Evolutionary conservation across 2,329 filamentous ascomycete species (phyloP), one percentile per base, ranked within the genome.

Genomic region (Tolypocladium tropicale): DNA sequence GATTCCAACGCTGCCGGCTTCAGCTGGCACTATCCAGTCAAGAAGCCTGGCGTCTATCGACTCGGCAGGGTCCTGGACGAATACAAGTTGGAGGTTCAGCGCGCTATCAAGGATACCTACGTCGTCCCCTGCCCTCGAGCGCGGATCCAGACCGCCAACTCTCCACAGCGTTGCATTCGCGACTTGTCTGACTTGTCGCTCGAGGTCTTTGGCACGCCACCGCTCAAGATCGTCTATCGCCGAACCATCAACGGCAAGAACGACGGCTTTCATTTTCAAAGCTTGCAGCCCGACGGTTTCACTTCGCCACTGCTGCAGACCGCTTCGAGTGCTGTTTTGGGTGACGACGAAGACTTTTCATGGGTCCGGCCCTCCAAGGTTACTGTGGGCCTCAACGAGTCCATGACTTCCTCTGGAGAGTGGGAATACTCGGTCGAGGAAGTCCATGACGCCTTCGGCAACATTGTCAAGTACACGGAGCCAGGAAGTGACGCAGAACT

Each of bases 371-470:
- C 86, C 23, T 86, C 89, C 57, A 85, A 76, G 43, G 84, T 99
- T 37, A 80, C 80, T 11, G 90, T 99, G 23, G 85, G 90, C 5
- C 75, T 99, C 56, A 97, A 96, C 66, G 95, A 99, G 70, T 92
- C 92, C 6, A 84, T 99, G 74, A 83, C 83, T 52, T 79, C 79
- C 7, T 81, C 87, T 53, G 94, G 93, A 18, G 80, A 84, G 54
- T 97, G 93, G 92, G 79, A 88, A 58, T 99, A 97, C 68, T 86
- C 88, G 1, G 85, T 99, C 54, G 90, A 96, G 62, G 90, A 96
- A 69, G 90, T 99, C 10, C 84, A 90, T 58, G 94, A 99, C 74
- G 93, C 85, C 2, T 88, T 92, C 62, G 92, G 92, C 51, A 99
- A 99, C 64, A 74, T 87, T 39, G 85, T 92, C 57, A 88, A 85